These are phyloP conservation scores for Arthrobotrys sinensis DNA, from an alignment of 2,329 filamentous ascomycete species.

Conservation along the genomic window DNA sequence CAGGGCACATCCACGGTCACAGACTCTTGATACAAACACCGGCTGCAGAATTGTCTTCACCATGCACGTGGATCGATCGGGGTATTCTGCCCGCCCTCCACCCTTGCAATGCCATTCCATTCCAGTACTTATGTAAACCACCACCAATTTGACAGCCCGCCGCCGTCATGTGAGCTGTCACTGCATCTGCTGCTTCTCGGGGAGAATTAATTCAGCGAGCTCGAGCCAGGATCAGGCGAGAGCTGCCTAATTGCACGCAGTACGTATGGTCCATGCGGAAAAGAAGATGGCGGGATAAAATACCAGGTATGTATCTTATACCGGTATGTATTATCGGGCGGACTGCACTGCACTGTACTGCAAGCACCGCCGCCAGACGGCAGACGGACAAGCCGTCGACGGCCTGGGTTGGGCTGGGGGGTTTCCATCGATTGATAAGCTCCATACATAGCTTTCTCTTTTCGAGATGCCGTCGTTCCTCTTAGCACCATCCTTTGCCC, in stretches of 20 bases:
- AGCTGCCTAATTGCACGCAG: conserved; percentile 46
- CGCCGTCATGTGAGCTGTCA: conserved; percentile 19
- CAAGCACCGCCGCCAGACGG: conserved; percentile 12
- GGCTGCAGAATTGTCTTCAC: conserved; percentile 10
- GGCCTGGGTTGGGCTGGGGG: background rate
- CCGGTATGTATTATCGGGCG: background rate
- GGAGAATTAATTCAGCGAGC: conserved; percentile 29
- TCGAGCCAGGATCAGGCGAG: conserved; percentile 36
- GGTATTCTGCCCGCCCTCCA: conserved; percentile 25
- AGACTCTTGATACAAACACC: no score
- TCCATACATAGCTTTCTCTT: background rate
- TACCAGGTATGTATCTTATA: background rate
- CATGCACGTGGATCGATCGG: conserved; percentile 36
- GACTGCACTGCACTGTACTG: background rate
- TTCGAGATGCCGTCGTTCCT: conserved; percentile 3
- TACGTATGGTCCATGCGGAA: conserved; percentile 21
- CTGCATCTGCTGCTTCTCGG: conserved; percentile 17
- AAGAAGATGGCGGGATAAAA: conserved; percentile 40
- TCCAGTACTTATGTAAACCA: background rate
- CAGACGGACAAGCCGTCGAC: conserved; percentile 12
- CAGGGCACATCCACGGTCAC: conserved; percentile 25
- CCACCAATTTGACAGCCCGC: background rate
- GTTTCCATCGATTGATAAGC: conserved; percentile 39
- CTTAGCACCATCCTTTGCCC: conserved; percentile 36
- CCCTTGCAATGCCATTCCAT: background rate